Base-by-base conservation (phyloP, 2,329 filamentous ascomycete species). In the Paecilomyces formosus region DNA sequence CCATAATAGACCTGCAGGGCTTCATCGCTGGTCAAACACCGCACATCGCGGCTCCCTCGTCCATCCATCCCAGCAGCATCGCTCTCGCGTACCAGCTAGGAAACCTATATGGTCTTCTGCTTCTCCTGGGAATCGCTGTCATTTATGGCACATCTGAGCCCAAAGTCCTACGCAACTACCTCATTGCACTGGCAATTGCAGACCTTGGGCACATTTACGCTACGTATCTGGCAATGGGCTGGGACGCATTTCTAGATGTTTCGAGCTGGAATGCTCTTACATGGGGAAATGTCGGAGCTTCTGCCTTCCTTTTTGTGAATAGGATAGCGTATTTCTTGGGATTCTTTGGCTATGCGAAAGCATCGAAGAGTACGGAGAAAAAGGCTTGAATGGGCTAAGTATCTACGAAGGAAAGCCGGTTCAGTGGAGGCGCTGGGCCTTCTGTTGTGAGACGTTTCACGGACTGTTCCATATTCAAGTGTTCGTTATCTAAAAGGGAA, bases 201-300 rank as follows among this genome's bases (percentile, higher is more conserved):
- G 88, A 91, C 66, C 75, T 90, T 61, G 85, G 85, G 2, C 88
- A 91, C 69, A 74, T 91, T 26, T 83, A 79, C 55, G 78, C 86
- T 60, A 88, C 83, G 15, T 84, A 82, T 59, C 74, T 76, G 65
- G 81, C 79, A 6, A 77, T 90, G 62, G 87, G 85, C 8, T 77
- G 76, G 68, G 78, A 82, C 9, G 74, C 74, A 33, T 79, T 83
- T 53, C 61, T 82, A 52, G 79, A 84, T 63, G 72, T 87, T 11
- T 72, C 66, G 3, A 74, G 71, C 22, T 91, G 88, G 88, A 90
- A 89, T 69, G 76, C 81, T 33, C 82, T 88, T 77, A 82, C 85
- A n/a, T 89, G 85, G 84, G 88, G 88, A 2, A 91, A 91, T 66
- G 79, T 92, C 61, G 86, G 81, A 7, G 79, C 81, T 55, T 90